Evolutionary conservation across 768 basidiomycete species (phyloP), one percentile per base, ranked within the genome.

Genomic region (Leccinum disarticulatum): DNA sequence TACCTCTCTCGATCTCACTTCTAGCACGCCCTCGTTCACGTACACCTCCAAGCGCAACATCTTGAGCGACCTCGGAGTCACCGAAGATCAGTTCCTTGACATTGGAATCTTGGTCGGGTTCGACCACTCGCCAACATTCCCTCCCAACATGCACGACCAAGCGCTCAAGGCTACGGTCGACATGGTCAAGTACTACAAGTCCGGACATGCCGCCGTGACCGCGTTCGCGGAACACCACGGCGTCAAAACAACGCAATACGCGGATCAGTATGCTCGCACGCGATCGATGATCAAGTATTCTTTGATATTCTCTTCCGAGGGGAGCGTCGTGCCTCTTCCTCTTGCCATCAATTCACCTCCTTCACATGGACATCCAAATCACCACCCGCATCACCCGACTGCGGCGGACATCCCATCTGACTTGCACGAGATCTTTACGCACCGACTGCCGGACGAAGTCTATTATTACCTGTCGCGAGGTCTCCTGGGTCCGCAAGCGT

Each of bases 391-490:
- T 65, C 86, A 88, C 60, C 84, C 89, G 46, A 93, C 92, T 0
- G 85, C 90, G 0, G 86, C 88, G 28, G 97, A 98, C 69, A 87
- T 98, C 58, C 97, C 97, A 3, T 73, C 76, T 52, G 96, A 98
- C 74, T 77, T 99, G 41, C 91, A 96, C 70, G 94, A 97, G 55
- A 91, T 98, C 61, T 98, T 98, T 77, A 95, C 94, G 10, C 79
- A 92, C 74, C 88, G 94, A 49, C 81, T 99, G 27, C 96, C 96
- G 1, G 97, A 98, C 73, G 95, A 98, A 72, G 82, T 98, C 59
- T 98, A 95, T 77, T 98, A 88, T 74, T 97, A 98, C 73, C 83
- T 98, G 64, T 97, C 94, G 41, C 88, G 94, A 17, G 96, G 97
- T 6, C 82, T 98, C 14, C 72, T 98, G 55, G 87, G 87, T 9